Evolutionary conservation across 2,329 filamentous ascomycete species (phyloP), one percentile per base, ranked within the genome.

Genomic region (Diaporthe longicolla): DNA sequence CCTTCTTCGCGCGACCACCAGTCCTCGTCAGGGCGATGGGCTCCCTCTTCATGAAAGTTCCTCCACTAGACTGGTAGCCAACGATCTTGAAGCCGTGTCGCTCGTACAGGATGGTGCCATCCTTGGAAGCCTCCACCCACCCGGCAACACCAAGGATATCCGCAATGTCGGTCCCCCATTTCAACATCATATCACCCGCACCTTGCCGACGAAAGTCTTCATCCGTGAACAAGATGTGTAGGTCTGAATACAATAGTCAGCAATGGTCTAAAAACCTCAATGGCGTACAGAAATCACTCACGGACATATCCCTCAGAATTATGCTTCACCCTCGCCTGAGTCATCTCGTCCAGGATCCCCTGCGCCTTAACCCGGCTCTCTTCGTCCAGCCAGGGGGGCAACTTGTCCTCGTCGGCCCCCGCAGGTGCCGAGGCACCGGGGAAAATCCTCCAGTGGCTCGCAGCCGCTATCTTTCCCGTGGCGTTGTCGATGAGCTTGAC

Each of bases 121-220:
- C 76, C 0, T 74, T 70, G 0, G 83, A 82, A 0, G 84, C 80
- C 76, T 85, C 83, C 21, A 85, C 78, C 65, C 82, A 85, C 0
- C 78, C 77, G 4, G 81, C 79, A n/a, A 85, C 72, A 7, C 81
- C 80, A 2, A 83, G 79, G 13, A 79, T 74, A 63, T 84, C 82
- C 21, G 84, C 82, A 75, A 85, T 80, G 11, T 79, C 78, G n/a
- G 80, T 77, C 4, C 81, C 81, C 79, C 80, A 83, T 40, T 79
- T 73, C 59, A 86, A 71, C 73, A 85, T 76, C 76, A 83, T 75
- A 26, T 78, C 77, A 3, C 78, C 83, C 17, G 81, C 81, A 7
- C 84, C 84, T 9, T 81, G 81, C 59, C 79, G 78, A 61, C 84
- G 83, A 71, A 84, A 82, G 19, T 80, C 79, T 1, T 83, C 80